Percentiles rank a stretch among this genome's conserved stretches.
phyloP scores from a whole-genome alignment of 2,329 filamentous ascomycete species.

The Trichoderma arundinaceum region DNA sequence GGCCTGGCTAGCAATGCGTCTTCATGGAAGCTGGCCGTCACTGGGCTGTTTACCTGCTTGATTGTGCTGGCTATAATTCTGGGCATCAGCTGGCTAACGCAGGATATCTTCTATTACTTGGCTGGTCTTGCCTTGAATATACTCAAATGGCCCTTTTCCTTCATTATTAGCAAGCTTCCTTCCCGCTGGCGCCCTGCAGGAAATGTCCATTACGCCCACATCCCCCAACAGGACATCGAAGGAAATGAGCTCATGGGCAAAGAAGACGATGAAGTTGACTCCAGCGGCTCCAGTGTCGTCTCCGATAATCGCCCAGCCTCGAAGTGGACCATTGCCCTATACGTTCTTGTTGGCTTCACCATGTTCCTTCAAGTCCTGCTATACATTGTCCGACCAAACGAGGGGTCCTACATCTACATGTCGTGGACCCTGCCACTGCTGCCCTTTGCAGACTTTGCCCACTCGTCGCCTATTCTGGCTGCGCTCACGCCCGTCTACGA shows the following conservation, averaged over 20 bases:
- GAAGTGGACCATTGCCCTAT: constrained; percentile 24
- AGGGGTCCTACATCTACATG: constrained; percentile 43
- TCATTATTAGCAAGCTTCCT: constrained; percentile 31
- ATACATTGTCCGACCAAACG: constrained; percentile 37
- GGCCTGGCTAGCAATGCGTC: constrained; percentile 42
- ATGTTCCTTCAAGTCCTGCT: constrained; percentile 37
- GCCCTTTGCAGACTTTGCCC: constrained; percentile 43
- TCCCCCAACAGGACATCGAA: constrained; percentile 41
- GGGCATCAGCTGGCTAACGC: constrained; percentile 38
- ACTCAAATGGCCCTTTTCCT: constrained; percentile 37
- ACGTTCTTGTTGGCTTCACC: constrained; percentile 29
- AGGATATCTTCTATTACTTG: constrained; percentile 36
- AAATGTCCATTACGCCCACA: constrained; percentile 34
- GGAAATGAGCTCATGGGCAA: constrained; percentile 30
- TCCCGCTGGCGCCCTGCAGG: neutral
- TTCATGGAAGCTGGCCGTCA: constrained; percentile 40
- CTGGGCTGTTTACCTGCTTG: constrained; percentile 39
- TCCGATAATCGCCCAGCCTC: constrained; percentile 19
- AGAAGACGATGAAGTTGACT: constrained; percentile 29
- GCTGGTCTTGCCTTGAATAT: constrained; percentile 37
- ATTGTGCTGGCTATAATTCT: constrained; percentile 34
- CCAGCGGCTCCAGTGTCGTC: constrained; percentile 10
- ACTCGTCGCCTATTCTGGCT: constrained; percentile 39
- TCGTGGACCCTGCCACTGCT: constrained; percentile 44
- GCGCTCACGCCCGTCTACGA: constrained; percentile 37